A percentile compares a stretch with the other conserved stretches of the same genome.
phyloP scores from a whole-genome alignment of 257 asterid genomes.

The Vinca minor region DNA sequence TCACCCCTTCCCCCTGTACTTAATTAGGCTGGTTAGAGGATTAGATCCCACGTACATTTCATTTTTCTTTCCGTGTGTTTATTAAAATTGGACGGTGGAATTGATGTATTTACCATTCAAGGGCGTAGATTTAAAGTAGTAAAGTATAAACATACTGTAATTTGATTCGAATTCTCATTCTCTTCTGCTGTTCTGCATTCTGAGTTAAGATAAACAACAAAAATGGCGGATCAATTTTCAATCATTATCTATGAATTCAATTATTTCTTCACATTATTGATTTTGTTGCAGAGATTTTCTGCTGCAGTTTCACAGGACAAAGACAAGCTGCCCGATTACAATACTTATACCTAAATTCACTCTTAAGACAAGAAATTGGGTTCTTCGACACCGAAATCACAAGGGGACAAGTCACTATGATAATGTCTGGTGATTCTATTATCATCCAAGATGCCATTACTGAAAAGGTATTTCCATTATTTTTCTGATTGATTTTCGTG shows the following conservation, averaged over 20 bases:
- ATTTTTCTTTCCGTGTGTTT: too few species aligned
- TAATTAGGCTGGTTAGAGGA: too few species aligned
- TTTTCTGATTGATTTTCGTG: neutral
- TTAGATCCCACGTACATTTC: too few species aligned
- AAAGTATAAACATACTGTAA: too few species aligned
- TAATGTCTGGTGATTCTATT: conserved; percentile 71
- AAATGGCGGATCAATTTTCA: neutral
- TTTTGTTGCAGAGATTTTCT: conserved; percentile 44
- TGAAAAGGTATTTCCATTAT: conserved; percentile 40
- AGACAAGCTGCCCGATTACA: conserved; percentile 71
- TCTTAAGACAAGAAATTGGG: conserved; percentile 69
- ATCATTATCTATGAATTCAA: neutral
- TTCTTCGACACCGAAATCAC: conserved; percentile 73
- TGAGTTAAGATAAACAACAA: too few species aligned
- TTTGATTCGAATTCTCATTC: too few species aligned
- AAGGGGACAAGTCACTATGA: conserved; percentile 57
- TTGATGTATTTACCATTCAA: too few species aligned
- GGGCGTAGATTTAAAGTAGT: too few species aligned
- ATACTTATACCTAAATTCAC: conserved; percentile 43
- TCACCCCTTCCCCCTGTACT: too few species aligned
- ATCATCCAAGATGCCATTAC: conserved; percentile 77
- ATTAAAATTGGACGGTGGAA: too few species aligned
- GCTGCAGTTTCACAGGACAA: conserved; percentile 84
- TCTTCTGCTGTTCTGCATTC: too few species aligned
- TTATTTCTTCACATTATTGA: neutral